Evolutionary conservation across 192 early-diverging fungal species (phyloP), one percentile per base, ranked within the genome.

Genomic region (Coemansia sp.): DNA sequence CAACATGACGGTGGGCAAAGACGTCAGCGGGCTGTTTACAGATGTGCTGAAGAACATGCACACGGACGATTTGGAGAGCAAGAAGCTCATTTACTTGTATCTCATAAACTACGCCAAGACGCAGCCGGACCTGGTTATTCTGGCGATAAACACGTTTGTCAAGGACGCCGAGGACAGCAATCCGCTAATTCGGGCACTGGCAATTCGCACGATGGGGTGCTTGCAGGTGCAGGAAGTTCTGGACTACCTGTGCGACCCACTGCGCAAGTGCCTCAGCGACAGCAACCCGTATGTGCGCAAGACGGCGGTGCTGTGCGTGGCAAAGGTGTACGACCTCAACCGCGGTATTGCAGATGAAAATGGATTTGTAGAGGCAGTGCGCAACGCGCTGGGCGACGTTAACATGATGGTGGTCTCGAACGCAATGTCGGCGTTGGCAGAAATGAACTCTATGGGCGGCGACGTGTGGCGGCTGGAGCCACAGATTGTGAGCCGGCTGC

Each of bases 21-120:
- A 99, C 74, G 96, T 99, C 61, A 90, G 88, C 60, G 87, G 88
- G 1, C 83, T 99, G 21, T 99, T 99, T 58, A 91, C 95, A 0
- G 96, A 99, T 64, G 95, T 99, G 17, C 86, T 99, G 36, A 98
- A 98, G 72, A 96, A 96, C 83, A 99, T 99, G 97, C 95, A 98
- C 74, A 98, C 95, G 2, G 96, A 97, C 59, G 86, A 91, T 36
- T 77, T 92, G 50, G 91, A 93, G 74, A 86, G 90, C 60, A 92
- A 92, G 62, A 91, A 91, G 83, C 89, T 90, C 89, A 93, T 99
- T 10, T 97, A 98, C 72, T 84, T 99, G 38, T 99, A 94, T 67
- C 69, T 99, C 57, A 95, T 98, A 72, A 96, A 96, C 79, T 99
- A 99, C 75, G 91, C 94, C 5, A 89, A 90, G 68, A 87, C 84